Conservation (phyloP, 1,284 basidiomycete genomes). For the Hortiboletus rubellus region DNA sequence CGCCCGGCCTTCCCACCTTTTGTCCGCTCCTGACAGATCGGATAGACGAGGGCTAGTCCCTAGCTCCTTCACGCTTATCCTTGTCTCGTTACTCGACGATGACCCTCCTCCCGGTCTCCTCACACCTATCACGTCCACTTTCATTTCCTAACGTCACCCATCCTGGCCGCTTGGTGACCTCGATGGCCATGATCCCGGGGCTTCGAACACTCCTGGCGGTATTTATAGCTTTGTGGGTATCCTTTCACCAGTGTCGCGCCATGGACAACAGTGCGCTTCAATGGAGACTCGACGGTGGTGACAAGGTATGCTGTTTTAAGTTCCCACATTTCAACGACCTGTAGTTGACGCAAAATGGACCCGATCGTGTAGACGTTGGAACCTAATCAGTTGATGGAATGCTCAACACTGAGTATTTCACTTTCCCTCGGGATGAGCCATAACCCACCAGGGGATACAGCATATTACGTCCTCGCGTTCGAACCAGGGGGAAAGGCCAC, state of each 20-base stretch:
- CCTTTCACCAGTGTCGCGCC: constrained; percentile 1
- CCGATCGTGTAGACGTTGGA: neutral
- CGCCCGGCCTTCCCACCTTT: neutral
- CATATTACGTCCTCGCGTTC: constrained; percentile 16
- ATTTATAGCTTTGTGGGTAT: constrained; percentile 1
- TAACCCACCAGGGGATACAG: neutral
- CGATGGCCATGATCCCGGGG: constrained; percentile 4
- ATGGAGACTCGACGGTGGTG: neutral
- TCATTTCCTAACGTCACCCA: neutral
- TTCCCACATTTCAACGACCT: neutral
- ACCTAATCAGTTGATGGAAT: constrained; percentile 11
- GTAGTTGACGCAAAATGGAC: neutral
- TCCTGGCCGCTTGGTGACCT: constrained; percentile 4
- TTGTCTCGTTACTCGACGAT: neutral
- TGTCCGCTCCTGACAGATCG: neutral
- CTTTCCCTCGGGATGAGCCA: neutral
- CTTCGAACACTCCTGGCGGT: neutral
- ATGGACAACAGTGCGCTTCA: neutral
- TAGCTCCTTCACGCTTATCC: neutral
- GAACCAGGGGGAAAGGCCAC: constrained; percentile 6
- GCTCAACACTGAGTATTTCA: constrained; percentile 11
- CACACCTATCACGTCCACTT: neutral
- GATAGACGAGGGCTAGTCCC: constrained; percentile 5
- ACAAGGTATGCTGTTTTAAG: constrained; percentile 2
- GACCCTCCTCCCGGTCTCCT: neutral